These are phyloP conservation scores for Globisporangium cystogenes DNA, from an alignment of 352 stramenopile species.

Conservation along the genomic window DNA sequence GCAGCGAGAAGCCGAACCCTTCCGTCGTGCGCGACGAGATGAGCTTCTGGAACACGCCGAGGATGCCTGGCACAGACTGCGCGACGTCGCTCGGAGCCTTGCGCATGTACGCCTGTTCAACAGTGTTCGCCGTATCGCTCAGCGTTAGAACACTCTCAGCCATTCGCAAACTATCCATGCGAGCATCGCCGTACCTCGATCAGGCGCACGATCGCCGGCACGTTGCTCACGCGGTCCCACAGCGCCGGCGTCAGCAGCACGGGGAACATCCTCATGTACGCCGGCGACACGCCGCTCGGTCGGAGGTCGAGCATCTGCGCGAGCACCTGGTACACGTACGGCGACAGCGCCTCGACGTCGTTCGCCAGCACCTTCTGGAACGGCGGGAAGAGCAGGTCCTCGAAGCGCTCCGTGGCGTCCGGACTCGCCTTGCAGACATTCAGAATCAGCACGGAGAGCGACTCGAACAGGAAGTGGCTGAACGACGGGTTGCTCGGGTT, in stretches of 20 bases:
- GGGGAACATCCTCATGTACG: constrained; percentile 95
- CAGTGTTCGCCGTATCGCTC: background rate
- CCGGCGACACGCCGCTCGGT: constrained; percentile 79
- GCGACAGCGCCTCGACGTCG: constrained; percentile 91
- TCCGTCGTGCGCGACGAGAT: constrained; percentile 93
- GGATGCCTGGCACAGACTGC: constrained; percentile 72
- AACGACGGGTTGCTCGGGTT: constrained; percentile 99
- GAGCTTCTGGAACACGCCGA: constrained; percentile 99
- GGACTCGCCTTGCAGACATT: constrained; percentile 89
- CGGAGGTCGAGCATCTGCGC: constrained; percentile 96
- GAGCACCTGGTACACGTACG: constrained; percentile 99
- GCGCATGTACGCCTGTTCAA: constrained; percentile 88
- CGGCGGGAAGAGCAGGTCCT: constrained; percentile 95
- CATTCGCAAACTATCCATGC: background rate
- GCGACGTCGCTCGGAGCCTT: constrained; percentile 90
- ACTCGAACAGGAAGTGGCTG: constrained; percentile 99
- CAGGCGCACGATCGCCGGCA: constrained; percentile 95
- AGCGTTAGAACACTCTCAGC: background rate
- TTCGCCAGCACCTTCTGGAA: constrained; percentile 97
- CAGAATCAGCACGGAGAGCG: constrained; percentile 93
- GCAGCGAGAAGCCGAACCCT: constrained; percentile 90
- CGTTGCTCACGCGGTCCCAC: constrained; percentile 97
- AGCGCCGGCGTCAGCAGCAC: constrained; percentile 91
- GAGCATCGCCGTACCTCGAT: constrained; percentile 59
- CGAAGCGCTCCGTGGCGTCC: constrained; percentile 83